These are phyloP conservation scores for Salix purpurea DNA, from an alignment of 345 rosid genomes.

Conservation along the genomic window DNA sequence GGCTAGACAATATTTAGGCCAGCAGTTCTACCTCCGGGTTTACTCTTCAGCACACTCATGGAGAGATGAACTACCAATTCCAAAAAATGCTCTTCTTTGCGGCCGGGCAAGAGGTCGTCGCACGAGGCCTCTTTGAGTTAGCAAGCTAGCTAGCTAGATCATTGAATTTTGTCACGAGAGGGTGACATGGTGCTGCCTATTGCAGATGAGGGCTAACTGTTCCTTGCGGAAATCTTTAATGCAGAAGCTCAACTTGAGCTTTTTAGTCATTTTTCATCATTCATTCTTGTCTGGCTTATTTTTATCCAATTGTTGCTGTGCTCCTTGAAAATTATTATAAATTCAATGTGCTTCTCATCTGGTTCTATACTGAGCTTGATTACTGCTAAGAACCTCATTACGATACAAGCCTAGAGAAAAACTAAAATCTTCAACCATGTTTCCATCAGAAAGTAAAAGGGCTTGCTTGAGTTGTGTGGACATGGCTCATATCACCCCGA, in stretches of 20 bases:
- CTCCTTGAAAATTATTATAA: neutral
- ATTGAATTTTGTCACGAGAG: constrained; percentile 43
- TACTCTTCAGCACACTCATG: constrained; percentile 46
- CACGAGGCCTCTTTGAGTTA: constrained; percentile 49
- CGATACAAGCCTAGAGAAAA: too few species aligned
- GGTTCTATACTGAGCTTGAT: too few species aligned
- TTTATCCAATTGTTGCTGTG: neutral
- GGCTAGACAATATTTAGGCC: constrained; percentile 59
- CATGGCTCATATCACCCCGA: too few species aligned
- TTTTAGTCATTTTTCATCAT: neutral
- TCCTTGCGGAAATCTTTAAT: constrained; percentile 10
- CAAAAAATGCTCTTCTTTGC: constrained; percentile 53
- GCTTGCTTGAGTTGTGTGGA: too few species aligned
- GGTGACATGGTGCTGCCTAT: constrained; percentile 35
- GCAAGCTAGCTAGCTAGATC: neutral
- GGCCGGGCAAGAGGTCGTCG: constrained; percentile 68
- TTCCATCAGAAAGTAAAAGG: too few species aligned
- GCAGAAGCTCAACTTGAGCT: constrained; percentile 25
- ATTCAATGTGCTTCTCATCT: neutral
- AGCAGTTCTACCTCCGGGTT: constrained; percentile 58
- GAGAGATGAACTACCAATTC: constrained; percentile 64
- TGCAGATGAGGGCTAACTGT: neutral
- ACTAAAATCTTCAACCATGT: too few species aligned
- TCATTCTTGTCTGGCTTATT: neutral
- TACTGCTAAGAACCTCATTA: too few species aligned